Evolutionary conservation across 495 filamentous ascomycete genomes (phyloP).

Genomic region (Penicillium samsonianum): DNA sequence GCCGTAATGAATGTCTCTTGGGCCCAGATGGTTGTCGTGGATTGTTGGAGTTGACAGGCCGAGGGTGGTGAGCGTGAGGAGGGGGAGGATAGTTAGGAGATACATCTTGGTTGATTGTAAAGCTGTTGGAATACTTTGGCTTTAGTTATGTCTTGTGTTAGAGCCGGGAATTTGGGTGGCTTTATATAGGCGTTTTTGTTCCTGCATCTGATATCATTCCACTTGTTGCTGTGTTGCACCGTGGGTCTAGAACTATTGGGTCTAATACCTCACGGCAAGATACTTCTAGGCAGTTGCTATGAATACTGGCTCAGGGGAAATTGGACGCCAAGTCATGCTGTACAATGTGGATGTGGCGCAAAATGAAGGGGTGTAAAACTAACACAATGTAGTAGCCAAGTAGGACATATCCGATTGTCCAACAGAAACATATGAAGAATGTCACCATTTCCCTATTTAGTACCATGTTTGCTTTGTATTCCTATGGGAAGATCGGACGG

Average conservation of each 20-base stretch:
- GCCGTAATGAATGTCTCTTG: conserved; percentile 3
- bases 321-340: background rate
- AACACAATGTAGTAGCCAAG: conserved; percentile 8
- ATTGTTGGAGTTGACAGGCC: conserved; percentile 12
- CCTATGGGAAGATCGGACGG: no score
- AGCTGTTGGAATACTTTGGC: background rate
- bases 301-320: background rate
- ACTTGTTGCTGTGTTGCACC: background rate
- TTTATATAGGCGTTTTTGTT: conserved; percentile 1
- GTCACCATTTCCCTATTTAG: conserved; percentile 2
- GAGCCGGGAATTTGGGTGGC: background rate
- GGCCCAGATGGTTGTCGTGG: background rate
- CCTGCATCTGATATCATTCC: background rate
- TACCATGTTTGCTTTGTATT: background rate
- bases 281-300: background rate
- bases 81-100: background rate
- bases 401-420: background rate
- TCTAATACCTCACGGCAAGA: conserved; percentile 2
- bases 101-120: conserved; percentile 17
- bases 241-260: background rate
- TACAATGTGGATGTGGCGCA: background rate
- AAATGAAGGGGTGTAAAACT: conserved; percentile 20
- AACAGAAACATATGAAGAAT: conserved; percentile 5
- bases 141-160: background rate
- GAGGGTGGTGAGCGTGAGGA: conserved; percentile 14